A percentile compares a stretch with the other conserved stretches of the same genome.
These are phyloP conservation scores for Forsythia suspensa DNA, from an alignment of 257 asterid species.

Conservation along the genomic window DNA sequence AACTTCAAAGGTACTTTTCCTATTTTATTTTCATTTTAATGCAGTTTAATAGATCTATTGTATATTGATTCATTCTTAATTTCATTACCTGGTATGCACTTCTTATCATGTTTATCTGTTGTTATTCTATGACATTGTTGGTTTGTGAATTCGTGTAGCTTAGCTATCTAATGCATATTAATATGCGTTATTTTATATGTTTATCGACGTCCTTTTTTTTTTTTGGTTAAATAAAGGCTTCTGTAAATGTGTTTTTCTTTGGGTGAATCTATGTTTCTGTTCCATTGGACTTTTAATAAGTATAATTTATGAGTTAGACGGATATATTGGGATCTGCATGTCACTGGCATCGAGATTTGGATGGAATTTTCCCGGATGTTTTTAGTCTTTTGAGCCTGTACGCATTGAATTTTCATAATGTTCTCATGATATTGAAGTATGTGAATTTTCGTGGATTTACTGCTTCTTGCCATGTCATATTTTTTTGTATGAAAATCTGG, in stretches of 20 bases:
- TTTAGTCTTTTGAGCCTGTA: neutral
- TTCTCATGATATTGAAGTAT: neutral
- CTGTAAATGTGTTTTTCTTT: neutral
- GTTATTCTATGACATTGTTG: neutral
- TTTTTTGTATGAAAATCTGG: neutral
- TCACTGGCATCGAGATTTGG: neutral
- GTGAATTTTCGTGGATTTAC: neutral
- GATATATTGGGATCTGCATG: neutral
- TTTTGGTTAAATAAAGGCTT: neutral
- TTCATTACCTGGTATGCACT: neutral
- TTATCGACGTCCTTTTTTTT: neutral
- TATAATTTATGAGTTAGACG: neutral
- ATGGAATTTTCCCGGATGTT: neutral
- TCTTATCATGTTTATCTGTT: neutral
- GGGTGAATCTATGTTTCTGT: neutral
- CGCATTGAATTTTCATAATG: neutral
- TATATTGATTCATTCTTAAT: neutral
- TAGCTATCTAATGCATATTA: neutral
- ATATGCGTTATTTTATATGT: neutral
- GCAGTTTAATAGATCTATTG: neutral
- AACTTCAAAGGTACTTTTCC: neutral
- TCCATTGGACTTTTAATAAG: neutral
- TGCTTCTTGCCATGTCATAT: neutral
- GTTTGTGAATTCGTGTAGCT: neutral
- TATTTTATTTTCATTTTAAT: neutral